phyloP scores from a whole-genome alignment of 768 basidiomycete species.

The Boletus reticulatus region DNA sequence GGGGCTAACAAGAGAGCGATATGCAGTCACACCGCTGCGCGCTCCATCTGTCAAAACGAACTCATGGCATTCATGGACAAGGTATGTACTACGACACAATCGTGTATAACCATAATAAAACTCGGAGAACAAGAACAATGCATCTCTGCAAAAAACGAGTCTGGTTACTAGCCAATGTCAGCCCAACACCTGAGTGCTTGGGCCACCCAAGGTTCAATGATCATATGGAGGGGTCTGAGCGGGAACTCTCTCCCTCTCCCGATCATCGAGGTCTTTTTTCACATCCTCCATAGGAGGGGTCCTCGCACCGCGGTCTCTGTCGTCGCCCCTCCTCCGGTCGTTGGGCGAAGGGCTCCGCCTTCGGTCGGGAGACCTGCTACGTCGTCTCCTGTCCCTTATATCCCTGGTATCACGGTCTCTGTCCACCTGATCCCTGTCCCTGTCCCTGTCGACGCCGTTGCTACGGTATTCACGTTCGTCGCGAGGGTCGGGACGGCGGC shows the following conservation, averaged over 20 bases:
- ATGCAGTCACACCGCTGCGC: not conserved
- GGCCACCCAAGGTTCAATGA: constrained; percentile 32
- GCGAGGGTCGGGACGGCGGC: constrained; percentile 40
- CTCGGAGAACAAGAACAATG: not conserved
- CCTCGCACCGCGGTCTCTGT: constrained; percentile 47
- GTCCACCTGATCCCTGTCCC: constrained; percentile 32
- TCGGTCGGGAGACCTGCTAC: constrained; percentile 49
- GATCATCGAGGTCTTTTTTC: constrained; percentile 43
- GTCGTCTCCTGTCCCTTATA: constrained; percentile 44
- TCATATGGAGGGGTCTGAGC: constrained; percentile 61
- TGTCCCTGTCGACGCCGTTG: constrained; percentile 36
- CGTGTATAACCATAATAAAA: constrained; percentile 4
- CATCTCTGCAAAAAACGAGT: not conserved
- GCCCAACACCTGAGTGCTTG: not conserved
- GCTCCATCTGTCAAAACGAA: not conserved
- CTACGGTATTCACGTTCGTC: constrained; percentile 40
- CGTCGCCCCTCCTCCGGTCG: constrained; percentile 40
- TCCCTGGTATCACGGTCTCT: constrained; percentile 39
- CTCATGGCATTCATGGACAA: constrained; percentile 17
- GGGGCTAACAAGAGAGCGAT: not conserved
- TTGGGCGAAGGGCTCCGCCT: constrained; percentile 44
- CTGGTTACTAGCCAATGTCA: constrained; percentile 6
- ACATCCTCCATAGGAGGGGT: constrained; percentile 47
- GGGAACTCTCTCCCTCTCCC: constrained; percentile 24
- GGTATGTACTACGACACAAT: constrained; percentile 18